Evolutionary conservation across 1,284 basidiomycete species (phyloP).

Genomic region (Ceratobasidium sp.): DNA sequence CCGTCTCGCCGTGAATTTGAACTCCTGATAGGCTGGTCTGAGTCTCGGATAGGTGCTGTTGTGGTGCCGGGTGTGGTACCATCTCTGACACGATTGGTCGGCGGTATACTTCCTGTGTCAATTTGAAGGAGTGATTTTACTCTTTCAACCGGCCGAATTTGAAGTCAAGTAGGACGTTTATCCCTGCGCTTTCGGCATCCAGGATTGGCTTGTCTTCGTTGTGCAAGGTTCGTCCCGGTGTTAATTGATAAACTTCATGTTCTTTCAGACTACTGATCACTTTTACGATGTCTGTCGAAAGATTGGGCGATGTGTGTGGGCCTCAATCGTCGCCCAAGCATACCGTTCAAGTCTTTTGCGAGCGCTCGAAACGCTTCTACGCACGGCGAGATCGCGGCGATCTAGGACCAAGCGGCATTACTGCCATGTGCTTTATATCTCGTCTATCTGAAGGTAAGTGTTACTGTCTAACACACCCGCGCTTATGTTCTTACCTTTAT

Average conservation of each 20-base stretch:
- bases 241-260: neutral
- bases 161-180: neutral
- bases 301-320: neutral
- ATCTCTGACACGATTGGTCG: neutral
- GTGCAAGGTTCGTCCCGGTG: neutral
- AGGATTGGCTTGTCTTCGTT: neutral
- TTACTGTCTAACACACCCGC: neutral
- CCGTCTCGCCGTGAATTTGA: neutral
- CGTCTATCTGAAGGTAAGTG: neutral
- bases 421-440: slow-evolving; percentile 13
- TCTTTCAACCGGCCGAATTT: neutral
- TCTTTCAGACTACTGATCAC: neutral
- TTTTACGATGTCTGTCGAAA: neutral
- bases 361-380: slow-evolving; percentile 2
- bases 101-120: slow-evolving; percentile 13
- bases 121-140: neutral
- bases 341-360: slow-evolving; percentile 5
- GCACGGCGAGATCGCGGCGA: slow-evolving; percentile 14
- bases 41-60: neutral
- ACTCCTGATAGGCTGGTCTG: neutral
- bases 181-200: neutral
- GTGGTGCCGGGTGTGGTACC: neutral
- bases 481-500: neutral
- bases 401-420: slow-evolving; percentile 10
- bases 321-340: neutral